Conservation (phyloP, 306 rosid species). For the Sesbania bispinosa region DNA sequence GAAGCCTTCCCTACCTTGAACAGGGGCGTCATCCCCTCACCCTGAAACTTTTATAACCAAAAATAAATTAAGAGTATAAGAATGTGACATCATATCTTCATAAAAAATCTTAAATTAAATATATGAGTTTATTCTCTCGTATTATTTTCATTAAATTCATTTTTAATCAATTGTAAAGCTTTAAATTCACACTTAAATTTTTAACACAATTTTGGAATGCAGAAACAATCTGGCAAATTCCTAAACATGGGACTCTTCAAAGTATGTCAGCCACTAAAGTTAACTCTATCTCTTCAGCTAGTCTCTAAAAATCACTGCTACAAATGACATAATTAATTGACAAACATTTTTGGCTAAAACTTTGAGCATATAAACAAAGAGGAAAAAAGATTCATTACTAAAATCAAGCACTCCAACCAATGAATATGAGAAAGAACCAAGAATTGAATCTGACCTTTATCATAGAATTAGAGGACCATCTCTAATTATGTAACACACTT, state of each 20-base stretch:
- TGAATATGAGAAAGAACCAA: neutral
- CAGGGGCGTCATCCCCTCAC: no score
- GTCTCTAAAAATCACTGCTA: no score
- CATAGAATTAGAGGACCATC: neutral
- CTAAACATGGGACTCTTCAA: conserved; percentile 17
- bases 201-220: neutral
- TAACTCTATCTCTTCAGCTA: neutral
- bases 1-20: no score
- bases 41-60: no score
- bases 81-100: no score
- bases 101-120: no score
- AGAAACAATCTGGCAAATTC: conserved; percentile 2
- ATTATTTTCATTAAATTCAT: no score
- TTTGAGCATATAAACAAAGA: neutral
- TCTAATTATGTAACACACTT: neutral
- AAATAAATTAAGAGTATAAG: no score
- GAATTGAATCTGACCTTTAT: conserved; percentile 4
- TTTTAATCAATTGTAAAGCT: no score
- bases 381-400: neutral
- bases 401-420: neutral
- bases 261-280: neutral
- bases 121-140: no score
- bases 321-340: neutral
- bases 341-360: neutral
- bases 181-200: no score